Conservation (phyloP, 306 rosid genomes). For the Dicorynia guianensis region DNA sequence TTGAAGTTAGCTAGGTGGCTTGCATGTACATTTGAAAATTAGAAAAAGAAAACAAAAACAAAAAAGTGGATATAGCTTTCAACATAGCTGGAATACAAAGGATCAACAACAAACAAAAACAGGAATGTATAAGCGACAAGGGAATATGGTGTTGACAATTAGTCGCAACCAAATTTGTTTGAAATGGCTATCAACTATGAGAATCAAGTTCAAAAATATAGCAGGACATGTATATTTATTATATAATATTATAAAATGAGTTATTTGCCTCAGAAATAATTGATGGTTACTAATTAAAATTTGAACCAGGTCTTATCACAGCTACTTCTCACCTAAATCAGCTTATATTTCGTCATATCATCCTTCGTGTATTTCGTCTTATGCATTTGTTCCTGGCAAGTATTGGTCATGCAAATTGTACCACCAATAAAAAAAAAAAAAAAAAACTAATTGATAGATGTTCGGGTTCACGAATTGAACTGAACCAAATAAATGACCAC, state of each 20-base stretch:
- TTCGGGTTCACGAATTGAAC: no score
- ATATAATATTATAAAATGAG: neutral
- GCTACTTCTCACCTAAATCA: neutral
- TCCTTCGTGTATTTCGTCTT: no score
- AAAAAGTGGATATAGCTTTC: neutral
- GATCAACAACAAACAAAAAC: no score
- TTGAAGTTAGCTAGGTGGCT: neutral
- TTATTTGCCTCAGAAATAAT: neutral
- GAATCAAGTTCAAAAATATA: neutral
- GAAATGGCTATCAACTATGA: neutral
- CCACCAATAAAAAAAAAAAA: no score
- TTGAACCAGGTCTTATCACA: neutral
- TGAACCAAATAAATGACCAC: no score
- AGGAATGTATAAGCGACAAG: no score
- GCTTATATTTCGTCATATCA: neutral
- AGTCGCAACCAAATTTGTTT: neutral
- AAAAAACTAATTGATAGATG: no score
- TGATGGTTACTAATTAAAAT: neutral
- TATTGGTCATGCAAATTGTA: no score
- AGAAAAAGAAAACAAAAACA: neutral
- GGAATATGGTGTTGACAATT: no score
- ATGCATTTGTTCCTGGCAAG: no score
- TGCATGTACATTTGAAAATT: neutral
- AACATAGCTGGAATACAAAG: neutral
- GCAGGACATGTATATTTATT: no score